Base-by-base conservation (phyloP, 805 yeast species). In the Blastobotrys americana region DNA sequence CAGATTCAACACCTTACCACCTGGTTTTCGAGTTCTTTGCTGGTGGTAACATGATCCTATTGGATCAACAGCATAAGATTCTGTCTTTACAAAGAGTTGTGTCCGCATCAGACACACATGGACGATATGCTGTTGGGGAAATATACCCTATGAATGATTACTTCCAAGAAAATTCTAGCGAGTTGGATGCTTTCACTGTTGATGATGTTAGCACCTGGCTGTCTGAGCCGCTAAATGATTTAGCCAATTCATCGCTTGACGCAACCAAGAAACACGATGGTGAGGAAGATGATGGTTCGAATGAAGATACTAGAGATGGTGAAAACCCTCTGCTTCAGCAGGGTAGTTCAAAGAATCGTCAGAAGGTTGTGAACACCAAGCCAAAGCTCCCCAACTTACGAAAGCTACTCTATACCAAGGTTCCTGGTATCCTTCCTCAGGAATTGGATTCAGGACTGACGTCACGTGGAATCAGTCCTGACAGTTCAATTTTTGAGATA, bases 1-100 rank as follows among this genome's bases (percentile, higher is more conserved):
- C 89, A 37, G 95, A 86, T 55, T 96, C 96, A 2, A 56, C 76
- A 42, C 79, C 67, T 57, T 65, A 58, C 52, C 82, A 84, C 54
- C 66, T 90, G 51, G 95, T 86, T 0, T 64, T 90, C 43, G 98
- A 90, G 63, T 90, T 90, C 57, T 90, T 89, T 67, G 84, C 96
- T 59, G 96, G 96, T 2, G 98, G 98, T 21, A 90, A 90, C 59
- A 76, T 90, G 44, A 68, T 90, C 16, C 69, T 90, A 17, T 69
- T 90, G 49, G 94, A 90, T 61, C 72, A 77, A 22, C 73, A 80
- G 17, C 63, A 70, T 48, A 79, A 75, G 54, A 87, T 89, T 41
- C 54, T 88, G 55, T 70, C 90, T 0, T 65, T 88, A 22, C 89
- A 84, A 58, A 77, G 97, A 63, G 67, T 82, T 18, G 96, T 87